Conservation (phyloP, 805 yeast species). For the Ogataea saltuana region DNA sequence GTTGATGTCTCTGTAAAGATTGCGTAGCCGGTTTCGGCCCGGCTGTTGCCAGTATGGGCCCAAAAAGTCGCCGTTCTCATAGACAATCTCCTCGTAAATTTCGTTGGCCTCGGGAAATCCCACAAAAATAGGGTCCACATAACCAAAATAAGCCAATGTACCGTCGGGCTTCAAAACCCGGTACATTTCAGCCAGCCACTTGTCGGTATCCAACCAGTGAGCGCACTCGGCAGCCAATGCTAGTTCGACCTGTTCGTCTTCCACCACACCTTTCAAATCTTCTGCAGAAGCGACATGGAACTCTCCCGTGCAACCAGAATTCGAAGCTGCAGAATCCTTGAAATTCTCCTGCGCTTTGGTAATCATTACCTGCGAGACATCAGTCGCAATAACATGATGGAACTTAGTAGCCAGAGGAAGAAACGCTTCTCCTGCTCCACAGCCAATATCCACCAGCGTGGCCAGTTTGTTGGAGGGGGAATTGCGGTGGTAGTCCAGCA, state of each 20-base stretch:
- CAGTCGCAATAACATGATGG: conserved; percentile 44
- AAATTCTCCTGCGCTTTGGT: conserved; percentile 38
- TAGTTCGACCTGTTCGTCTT: conserved; percentile 48
- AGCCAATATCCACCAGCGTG: conserved; percentile 58
- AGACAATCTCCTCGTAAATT: conserved; percentile 44
- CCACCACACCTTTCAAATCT: conserved; percentile 20
- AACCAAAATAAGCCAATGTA: conserved; percentile 72
- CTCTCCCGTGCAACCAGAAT: conserved; percentile 9
- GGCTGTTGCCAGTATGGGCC: conserved; percentile 88
- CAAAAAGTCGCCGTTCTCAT: conserved; percentile 44
- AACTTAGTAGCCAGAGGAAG: conserved; percentile 43
- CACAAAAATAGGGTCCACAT: conserved; percentile 64
- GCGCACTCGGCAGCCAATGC: conserved; percentile 80
- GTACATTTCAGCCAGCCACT: conserved; percentile 34
- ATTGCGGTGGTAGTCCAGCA: conserved; percentile 37
- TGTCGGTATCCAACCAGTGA: conserved; percentile 66
- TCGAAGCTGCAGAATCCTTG: neutral
- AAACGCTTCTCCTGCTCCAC: conserved; percentile 57
- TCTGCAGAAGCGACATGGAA: conserved; percentile 27
- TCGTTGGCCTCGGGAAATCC: conserved; percentile 56
- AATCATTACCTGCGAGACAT: conserved; percentile 49
- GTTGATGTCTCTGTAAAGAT: conserved; percentile 43
- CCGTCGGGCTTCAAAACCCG: conserved; percentile 44
- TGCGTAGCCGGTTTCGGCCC: conserved; percentile 60
- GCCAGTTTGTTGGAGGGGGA: conserved; percentile 19